Evolutionary conservation across 495 filamentous ascomycete genomes (phyloP).

Genomic region (Pyronema omphalodes): DNA sequence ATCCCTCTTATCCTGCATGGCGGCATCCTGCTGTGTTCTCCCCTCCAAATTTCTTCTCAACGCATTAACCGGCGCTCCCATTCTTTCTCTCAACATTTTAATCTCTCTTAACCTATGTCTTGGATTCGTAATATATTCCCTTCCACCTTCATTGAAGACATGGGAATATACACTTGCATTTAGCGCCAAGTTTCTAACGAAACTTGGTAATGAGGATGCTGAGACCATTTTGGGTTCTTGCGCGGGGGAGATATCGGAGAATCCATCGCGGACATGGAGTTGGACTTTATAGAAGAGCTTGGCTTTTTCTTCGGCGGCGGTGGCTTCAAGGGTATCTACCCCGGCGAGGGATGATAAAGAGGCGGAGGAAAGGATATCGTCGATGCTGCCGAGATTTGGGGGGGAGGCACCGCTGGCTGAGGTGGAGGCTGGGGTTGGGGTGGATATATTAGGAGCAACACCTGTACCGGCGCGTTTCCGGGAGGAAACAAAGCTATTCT

Average conservation of each 20-base stretch:
- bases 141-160: conserved; percentile 69
- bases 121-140: conserved; percentile 81
- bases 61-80: conserved; percentile 10
- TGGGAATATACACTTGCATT: conserved; percentile 85
- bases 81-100: conserved; percentile 51
- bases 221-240: conserved; percentile 73
- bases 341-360: no score
- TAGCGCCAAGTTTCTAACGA: conserved; percentile 75
- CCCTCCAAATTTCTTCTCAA: conserved; percentile 5
- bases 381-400: no score
- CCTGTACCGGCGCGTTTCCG: conserved; percentile 21
- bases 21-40: not conserved
- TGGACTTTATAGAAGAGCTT: conserved; percentile 63
- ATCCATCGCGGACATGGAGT: conserved; percentile 63
- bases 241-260: conserved; percentile 78
- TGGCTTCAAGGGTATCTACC: conserved; percentile 13
- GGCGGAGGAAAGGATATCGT: no score
- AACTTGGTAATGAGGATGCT: conserved; percentile 57
- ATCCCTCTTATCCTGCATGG: conserved; percentile 5
- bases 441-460: no score
- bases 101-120: conserved; percentile 72
- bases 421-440: no score
- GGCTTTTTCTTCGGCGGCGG: no score
- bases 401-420: no score
- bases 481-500: conserved; percentile 39